Conservation (phyloP, 2,329 filamentous ascomycete genomes). For the Peltaster fructicola region DNA sequence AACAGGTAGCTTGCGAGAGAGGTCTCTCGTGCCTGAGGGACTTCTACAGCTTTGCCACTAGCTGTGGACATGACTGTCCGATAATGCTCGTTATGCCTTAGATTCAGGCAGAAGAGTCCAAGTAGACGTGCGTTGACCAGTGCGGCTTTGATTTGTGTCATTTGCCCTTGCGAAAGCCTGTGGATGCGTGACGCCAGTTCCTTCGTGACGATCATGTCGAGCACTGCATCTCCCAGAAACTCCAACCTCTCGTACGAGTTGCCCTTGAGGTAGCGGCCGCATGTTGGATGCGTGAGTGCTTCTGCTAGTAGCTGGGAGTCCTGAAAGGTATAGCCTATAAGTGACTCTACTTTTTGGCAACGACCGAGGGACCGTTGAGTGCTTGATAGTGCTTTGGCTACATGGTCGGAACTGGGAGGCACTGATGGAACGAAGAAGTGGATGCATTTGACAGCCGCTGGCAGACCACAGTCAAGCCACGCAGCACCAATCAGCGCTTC, state of each 20-base stretch:
- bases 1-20: slow-evolving; percentile 31
- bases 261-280: slow-evolving; percentile 19
- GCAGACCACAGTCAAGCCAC: slow-evolving; percentile 47
- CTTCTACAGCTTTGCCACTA: slow-evolving; percentile 10
- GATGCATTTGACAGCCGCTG: slow-evolving; percentile 44
- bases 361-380: slow-evolving; percentile 31
- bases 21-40: slow-evolving; percentile 1
- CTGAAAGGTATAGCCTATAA: slow-evolving; percentile 54
- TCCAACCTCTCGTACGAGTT: slow-evolving; percentile 57
- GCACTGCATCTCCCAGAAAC: slow-evolving; percentile 67
- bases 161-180: slow-evolving; percentile 34
- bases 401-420: neutral
- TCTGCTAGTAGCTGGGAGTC: slow-evolving; percentile 53
- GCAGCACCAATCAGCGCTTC: slow-evolving; percentile 65
- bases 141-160: slow-evolving; percentile 58
- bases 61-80: neutral
- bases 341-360: slow-evolving; percentile 34
- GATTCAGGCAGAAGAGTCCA: slow-evolving; percentile 52
- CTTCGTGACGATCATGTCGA: slow-evolving; percentile 56
- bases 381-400: neutral
- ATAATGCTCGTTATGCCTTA: slow-evolving; percentile 12
- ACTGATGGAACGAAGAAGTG: slow-evolving; percentile 31
- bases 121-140: slow-evolving; percentile 65
- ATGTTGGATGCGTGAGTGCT: slow-evolving; percentile 52
- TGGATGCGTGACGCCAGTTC: slow-evolving; percentile 35